Conservation (phyloP, 108 stramenopile species). For the Cyclostephanos invisitatus region DNA sequence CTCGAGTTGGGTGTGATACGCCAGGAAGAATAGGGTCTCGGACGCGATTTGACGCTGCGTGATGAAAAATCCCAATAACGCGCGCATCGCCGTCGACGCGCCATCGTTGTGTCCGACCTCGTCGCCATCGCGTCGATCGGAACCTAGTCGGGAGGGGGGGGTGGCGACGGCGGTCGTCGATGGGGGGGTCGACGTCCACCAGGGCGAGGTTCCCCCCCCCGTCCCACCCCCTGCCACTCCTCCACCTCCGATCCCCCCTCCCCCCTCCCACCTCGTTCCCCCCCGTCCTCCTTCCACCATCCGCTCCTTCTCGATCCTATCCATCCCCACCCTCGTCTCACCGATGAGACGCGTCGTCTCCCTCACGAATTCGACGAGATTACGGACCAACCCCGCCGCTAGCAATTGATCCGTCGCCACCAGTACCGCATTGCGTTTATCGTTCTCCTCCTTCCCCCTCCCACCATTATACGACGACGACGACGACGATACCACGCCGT, state of each 20-base stretch:
- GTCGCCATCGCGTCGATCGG: not conserved
- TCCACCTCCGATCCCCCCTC: not conserved
- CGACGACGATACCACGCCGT: too few species aligned
- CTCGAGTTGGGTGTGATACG: conserved; percentile 78
- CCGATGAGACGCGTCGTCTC: conserved; percentile 53
- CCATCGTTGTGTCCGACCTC: conserved; percentile 12
- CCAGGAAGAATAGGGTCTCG: conserved; percentile 71
- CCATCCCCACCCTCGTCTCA: conserved; percentile 25
- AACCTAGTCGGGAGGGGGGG: too few species aligned
- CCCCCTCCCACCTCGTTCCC: not conserved
- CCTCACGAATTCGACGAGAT: conserved; percentile 58
- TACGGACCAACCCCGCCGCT: conserved; percentile 47
- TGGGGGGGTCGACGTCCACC: conserved; percentile 1
- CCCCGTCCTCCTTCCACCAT: not conserved
- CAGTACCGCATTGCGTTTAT: conserved; percentile 3
- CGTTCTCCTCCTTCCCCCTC: too few species aligned
- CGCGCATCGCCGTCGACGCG: conserved; percentile 45
- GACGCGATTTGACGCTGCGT: conserved; percentile 70
- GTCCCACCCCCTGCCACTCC: not conserved
- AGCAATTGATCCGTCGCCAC: conserved; percentile 67
- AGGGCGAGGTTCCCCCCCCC: too few species aligned
- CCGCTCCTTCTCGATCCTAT: conserved; percentile 13
- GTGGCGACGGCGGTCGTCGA: conserved; percentile 11
- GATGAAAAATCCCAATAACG: conserved; percentile 52
- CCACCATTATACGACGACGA: too few species aligned